Evolutionary conservation across 2,329 filamentous ascomycete species (phyloP).

Genomic region (Fusarium sp.): DNA sequence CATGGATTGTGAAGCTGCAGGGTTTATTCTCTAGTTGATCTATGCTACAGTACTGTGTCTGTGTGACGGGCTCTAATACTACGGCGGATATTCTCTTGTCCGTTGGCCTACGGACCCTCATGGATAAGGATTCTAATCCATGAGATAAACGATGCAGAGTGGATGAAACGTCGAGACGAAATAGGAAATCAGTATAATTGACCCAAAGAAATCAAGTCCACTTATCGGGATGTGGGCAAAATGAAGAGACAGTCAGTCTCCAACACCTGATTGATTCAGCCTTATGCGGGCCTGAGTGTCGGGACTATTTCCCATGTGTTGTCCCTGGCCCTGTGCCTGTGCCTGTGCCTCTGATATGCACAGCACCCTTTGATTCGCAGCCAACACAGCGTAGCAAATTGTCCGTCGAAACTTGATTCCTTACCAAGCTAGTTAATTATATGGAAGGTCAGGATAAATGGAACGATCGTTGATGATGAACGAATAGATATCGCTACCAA

Average conservation of each 20-base stretch:
- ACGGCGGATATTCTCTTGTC: neutral
- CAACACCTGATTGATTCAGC: slow-evolving; percentile 6
- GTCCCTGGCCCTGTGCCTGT: slow-evolving; percentile 19
- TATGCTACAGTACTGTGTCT: neutral
- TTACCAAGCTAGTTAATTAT: neutral
- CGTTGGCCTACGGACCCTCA: slow-evolving; percentile 1
- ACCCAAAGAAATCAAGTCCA: neutral
- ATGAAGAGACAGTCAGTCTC: neutral
- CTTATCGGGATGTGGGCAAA: neutral
- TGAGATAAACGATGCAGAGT: slow-evolving; percentile 6
- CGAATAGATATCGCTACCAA: slow-evolving; percentile 6
- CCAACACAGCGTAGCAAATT: slow-evolving; percentile 4
- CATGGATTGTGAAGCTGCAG: neutral
- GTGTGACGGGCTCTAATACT: neutral
- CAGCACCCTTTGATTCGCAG: slow-evolving; percentile 18
- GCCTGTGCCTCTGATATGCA: slow-evolving; percentile 17
- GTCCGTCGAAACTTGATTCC: slow-evolving; percentile 12
- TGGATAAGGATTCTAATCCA: neutral
- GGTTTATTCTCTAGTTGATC: neutral
- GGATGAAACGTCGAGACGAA: neutral
- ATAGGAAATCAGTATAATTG: slow-evolving; percentile 19
- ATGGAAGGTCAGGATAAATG: neutral
- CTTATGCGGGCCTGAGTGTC: slow-evolving; percentile 39
- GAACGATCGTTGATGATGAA: neutral
- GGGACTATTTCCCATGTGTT: slow-evolving; percentile 22